A percentile compares a stretch with the other conserved stretches of the same genome.
Conservation (phyloP, 2,329 filamentous ascomycete species). For the Aureobasidium sp. region DNA sequence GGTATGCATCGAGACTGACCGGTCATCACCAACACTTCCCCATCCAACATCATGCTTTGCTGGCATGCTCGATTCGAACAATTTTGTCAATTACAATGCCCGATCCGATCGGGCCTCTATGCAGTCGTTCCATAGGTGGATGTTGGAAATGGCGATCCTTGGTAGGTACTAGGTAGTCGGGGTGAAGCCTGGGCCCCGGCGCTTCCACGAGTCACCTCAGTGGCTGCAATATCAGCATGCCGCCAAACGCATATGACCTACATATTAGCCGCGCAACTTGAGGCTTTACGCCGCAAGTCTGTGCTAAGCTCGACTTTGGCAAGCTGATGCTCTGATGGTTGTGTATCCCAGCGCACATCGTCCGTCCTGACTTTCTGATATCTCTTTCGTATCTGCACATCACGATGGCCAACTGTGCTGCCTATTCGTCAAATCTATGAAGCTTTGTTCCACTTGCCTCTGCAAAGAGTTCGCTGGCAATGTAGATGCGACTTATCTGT, state of each 20-base stretch:
- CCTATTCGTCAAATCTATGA: not conserved
- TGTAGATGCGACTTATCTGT: not conserved
- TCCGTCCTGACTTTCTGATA: not conserved
- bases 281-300: not conserved
- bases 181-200: not conserved
- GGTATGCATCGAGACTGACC: not conserved
- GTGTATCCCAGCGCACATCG: not conserved
- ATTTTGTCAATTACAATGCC: not conserved
- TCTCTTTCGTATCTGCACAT: not conserved
- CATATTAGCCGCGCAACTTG: conserved; percentile 8
- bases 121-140: not conserved
- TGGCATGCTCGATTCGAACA: not conserved
- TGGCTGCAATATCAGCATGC: not conserved
- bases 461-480: not conserved
- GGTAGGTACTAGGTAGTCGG: not conserved
- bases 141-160: not conserved
- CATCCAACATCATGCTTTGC: not conserved
- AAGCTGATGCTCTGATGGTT: not conserved
- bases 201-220: not conserved
- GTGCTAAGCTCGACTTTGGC: not conserved
- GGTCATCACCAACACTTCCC: not conserved
- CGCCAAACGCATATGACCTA: conserved; percentile 5
- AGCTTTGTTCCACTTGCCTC: not conserved
- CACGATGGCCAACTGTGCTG: not conserved
- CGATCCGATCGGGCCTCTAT: not conserved